Conservation (phyloP, 1,284 basidiomycete species). For the Rhodofomes roseus region DNA sequence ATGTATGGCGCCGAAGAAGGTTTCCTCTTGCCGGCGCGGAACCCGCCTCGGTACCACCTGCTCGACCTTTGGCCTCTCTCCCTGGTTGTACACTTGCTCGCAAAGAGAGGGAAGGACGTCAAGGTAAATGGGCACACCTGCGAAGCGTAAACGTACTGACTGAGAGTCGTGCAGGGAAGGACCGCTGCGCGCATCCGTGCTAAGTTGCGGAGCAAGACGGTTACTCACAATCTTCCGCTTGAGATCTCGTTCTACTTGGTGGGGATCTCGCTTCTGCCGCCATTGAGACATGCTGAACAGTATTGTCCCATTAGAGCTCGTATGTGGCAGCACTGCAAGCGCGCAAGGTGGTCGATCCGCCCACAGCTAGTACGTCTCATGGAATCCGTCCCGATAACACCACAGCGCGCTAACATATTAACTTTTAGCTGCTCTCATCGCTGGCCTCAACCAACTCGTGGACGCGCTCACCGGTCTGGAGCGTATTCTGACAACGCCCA, state of each 20-base stretch:
- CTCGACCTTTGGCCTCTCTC: slow-evolving; percentile 72
- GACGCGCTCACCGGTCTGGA: slow-evolving; percentile 72
- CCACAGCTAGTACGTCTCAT: slow-evolving; percentile 53
- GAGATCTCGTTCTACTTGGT: slow-evolving; percentile 75
- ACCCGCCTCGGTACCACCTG: slow-evolving; percentile 60
- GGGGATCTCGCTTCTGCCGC: slow-evolving; percentile 19
- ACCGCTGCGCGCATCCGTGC: slow-evolving; percentile 53
- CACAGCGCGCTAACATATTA: neutral
- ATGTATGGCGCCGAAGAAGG: slow-evolving; percentile 30
- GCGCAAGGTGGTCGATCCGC: slow-evolving; percentile 59
- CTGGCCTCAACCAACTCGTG: slow-evolving; percentile 52
- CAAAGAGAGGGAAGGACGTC: slow-evolving; percentile 43
- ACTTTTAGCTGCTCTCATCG: slow-evolving; percentile 46
- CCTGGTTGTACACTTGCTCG: slow-evolving; percentile 46
- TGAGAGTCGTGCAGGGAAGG: slow-evolving; percentile 32
- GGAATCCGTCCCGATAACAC: neutral
- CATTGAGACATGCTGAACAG: neutral
- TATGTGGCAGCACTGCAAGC: slow-evolving; percentile 60
- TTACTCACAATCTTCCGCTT: slow-evolving; percentile 67
- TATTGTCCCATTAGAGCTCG: slow-evolving; percentile 45
- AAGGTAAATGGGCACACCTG: slow-evolving; percentile 28
- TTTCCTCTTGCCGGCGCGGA: slow-evolving; percentile 52
- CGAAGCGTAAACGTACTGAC: no score
- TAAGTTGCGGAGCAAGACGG: slow-evolving; percentile 39
- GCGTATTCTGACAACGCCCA: slow-evolving; percentile 75